These are phyloP conservation scores for Homolaphlyctis polyrhiza DNA, from an alignment of 371 early-diverging fungal genomes.

Conservation along the genomic window DNA sequence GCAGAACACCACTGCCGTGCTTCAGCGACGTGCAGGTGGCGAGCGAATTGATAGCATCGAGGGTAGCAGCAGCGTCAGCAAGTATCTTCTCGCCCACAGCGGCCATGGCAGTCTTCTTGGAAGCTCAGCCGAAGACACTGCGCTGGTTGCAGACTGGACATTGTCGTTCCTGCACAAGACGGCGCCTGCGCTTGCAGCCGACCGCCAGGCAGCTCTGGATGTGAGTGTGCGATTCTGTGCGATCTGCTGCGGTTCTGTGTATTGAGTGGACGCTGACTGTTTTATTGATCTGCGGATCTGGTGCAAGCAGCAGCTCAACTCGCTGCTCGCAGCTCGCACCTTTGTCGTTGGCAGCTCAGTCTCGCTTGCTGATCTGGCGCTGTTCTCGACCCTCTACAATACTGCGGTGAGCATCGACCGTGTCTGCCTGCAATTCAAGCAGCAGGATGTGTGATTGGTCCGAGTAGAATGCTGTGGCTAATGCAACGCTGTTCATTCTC, in stretches of 20 bases:
- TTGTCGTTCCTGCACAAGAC: background rate
- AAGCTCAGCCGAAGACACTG: background rate
- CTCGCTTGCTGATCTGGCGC: background rate
- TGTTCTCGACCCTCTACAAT: background rate
- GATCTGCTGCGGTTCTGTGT: background rate
- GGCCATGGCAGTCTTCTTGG: background rate
- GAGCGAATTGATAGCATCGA: background rate
- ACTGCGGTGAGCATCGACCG: background rate
- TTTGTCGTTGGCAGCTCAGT: constrained; percentile 3
- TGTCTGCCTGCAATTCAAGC: background rate
- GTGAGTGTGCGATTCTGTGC: background rate
- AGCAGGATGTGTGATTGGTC: background rate
- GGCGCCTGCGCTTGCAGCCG: background rate
- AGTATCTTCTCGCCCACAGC: background rate
- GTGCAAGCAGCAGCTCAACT: constrained; percentile 2
- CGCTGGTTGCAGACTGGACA: background rate
- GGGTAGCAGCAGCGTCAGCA: background rate
- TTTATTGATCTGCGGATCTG: background rate
- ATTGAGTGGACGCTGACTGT: background rate
- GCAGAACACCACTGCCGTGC: background rate
- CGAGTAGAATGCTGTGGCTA: background rate
- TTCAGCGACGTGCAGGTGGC: background rate
- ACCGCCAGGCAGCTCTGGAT: background rate
- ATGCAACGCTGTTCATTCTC: background rate
- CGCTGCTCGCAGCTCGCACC: background rate